These are phyloP conservation scores for maize (Zea mays) DNA, from an alignment of 176 grass and related monocot genomes.

Conservation along the genomic window Zm-B73-REFERENCE-NAM-5.0 NC_050104.1:151983501-151984000, in stretches of 20 bases:
- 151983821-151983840: constrained; percentile 56
- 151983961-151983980: no score
- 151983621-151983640: constrained; percentile 42
- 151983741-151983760: constrained; percentile 17
- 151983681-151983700: no score
- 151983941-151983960: no score
- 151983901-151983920: no score
- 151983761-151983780: constrained; percentile 10
- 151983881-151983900: no score
- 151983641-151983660: constrained; percentile 57
- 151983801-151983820: constrained; percentile 21
- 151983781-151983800: constrained; percentile 30
- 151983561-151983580: constrained; percentile 36
- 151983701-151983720: constrained; percentile 11
- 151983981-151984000: no score
- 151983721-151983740: background rate
- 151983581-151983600: constrained; percentile 42
- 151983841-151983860: no score
- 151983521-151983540: constrained; percentile 60
- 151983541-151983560: constrained; percentile 49
- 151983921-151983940: no score
- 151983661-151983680: constrained; percentile 62
- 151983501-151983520: constrained; percentile 49
- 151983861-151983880: no score
- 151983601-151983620: constrained; percentile 37